phyloP scores from a whole-genome alignment of 78 protist genomes.

The Dictyostelium brefeldianum region DNA sequence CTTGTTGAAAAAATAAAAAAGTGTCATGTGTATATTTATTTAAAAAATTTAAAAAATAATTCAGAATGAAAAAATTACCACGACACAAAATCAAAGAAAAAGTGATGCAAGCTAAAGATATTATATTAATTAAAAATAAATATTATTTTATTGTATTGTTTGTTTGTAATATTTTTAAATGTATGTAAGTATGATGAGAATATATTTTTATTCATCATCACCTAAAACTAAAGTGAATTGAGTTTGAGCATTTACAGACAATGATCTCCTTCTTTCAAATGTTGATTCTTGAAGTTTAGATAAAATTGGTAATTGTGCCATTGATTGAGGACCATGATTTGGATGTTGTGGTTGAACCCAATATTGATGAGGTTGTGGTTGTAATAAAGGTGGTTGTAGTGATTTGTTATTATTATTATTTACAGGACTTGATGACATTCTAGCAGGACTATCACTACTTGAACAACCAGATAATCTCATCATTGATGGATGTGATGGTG shows the following conservation, averaged over 20 bases:
- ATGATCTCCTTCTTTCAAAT: constrained; percentile 60
- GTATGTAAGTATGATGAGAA: neutral
- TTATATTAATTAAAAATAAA: too few relatives aligned
- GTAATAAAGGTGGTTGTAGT: constrained; percentile 1
- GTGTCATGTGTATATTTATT: too few relatives aligned
- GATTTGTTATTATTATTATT: constrained; percentile 9
- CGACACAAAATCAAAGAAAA: too few relatives aligned
- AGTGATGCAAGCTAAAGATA: too few relatives aligned
- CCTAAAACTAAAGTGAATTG: constrained; percentile 54
- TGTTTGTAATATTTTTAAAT: too few relatives aligned
- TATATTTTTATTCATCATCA: constrained; percentile 32
- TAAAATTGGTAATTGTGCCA: constrained; percentile 46
- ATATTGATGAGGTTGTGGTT: neutral
- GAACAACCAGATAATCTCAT: constrained; percentile 22
- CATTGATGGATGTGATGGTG: neutral
- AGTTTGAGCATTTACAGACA: constrained; percentile 68
- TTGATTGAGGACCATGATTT: constrained; percentile 35
- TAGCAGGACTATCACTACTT: neutral
- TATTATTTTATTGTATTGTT: too few relatives aligned
- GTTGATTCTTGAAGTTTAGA: constrained; percentile 51
- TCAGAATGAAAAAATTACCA: too few relatives aligned
- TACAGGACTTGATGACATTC: constrained; percentile 26
- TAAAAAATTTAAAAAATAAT: too few relatives aligned
- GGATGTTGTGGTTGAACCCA: constrained; percentile 80
- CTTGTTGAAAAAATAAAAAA: too few relatives aligned